Percentiles rank a stretch among this genome's conserved stretches.
Evolutionary conservation across 306 rosid species (phyloP).

Genomic region (Pyrus betulifolia): DNA sequence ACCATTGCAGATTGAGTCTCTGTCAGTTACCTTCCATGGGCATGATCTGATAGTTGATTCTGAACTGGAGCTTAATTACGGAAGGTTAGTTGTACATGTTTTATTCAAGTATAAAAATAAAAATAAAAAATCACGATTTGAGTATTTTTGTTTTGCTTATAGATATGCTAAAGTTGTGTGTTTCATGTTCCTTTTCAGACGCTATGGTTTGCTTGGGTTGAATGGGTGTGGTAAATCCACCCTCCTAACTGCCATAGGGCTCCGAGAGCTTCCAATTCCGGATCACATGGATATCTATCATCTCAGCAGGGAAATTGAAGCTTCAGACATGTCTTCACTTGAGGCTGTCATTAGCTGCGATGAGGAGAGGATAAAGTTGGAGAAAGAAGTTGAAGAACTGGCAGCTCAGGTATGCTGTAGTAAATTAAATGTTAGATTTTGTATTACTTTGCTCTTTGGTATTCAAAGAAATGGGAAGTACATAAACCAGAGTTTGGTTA

Average conservation of each 20-base stretch:
- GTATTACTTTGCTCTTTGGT: neutral
- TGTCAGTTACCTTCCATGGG: constrained; percentile 92
- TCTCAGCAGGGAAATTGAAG: constrained; percentile 88
- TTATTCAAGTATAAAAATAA: neutral
- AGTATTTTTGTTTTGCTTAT: neutral
- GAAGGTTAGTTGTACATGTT: constrained; percentile 46
- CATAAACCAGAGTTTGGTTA: neutral
- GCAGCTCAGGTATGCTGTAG: constrained; percentile 61
- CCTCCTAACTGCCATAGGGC: constrained; percentile 73
- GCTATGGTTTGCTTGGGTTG: constrained; percentile 91
- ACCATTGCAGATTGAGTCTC: constrained; percentile 73
- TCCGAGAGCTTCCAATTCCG: constrained; percentile 90
- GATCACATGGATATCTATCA: constrained; percentile 96
- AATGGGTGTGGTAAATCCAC: constrained; percentile 98
- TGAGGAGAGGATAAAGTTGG: constrained; percentile 84
- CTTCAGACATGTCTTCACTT: constrained; percentile 91
- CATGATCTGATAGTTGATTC: constrained; percentile 92
- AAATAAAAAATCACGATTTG: neutral
- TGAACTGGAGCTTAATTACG: constrained; percentile 92
- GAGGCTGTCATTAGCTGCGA: constrained; percentile 91
- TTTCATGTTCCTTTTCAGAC: constrained; percentile 34
- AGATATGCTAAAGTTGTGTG: neutral
- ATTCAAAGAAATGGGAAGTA: neutral
- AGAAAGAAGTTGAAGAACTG: constrained; percentile 80
- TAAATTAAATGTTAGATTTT: neutral